Evolutionary conservation across 176 grass and related monocot species (phyloP), one percentile per base, ranked within the genome.

Genomic region (Puccinellia tenuiflora): DNA sequence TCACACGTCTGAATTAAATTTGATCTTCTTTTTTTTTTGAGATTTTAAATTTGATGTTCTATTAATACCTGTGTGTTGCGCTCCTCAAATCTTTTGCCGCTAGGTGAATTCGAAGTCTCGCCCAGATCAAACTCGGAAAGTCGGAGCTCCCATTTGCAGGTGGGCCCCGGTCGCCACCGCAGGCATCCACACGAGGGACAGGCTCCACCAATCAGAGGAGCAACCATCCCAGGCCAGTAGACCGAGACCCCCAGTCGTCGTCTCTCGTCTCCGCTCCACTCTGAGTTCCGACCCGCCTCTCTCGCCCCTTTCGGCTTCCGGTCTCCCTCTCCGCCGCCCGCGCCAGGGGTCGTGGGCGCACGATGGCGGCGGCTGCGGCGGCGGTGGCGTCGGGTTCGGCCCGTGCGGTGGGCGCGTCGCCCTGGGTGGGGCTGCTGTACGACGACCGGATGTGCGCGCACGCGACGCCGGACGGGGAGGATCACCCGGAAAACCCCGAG

Each of bases 401-500:
- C 22, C 25, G 14, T 0, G 24, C 69, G 42, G 25, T 26, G 38
- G 68, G 39, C 22, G 39, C 43, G 4, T 42, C 56, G 46, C 28
- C 84, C 24, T 35, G 42, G 73, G 92, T 98, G 31, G 96, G 92
- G 45, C 83, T 98, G 22, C 80, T 98, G 16, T 98, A 98, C 87
- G 96, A 98, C 85, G 91, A 98, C 20, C 51, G 96, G 91, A 98
- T 98, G 96, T 93, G 92, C 89, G 65, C 66, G 61, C 96, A 98
- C 89, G 85, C 85, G 77, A 90, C 89, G 26, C 91, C 91, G 2
- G 79, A 95, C 25, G 87, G 92, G 24, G 89, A 90, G 80, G 62
- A 73, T 4, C 96, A 98, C 35, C 91, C 91, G 51, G 96, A 98
- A 82, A 92, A 86, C 33, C 93, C 96, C 76, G 96, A 95, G 54